Base-by-base conservation (phyloP, 1,139 yeast species). In the Candida neerlandica region DNA sequence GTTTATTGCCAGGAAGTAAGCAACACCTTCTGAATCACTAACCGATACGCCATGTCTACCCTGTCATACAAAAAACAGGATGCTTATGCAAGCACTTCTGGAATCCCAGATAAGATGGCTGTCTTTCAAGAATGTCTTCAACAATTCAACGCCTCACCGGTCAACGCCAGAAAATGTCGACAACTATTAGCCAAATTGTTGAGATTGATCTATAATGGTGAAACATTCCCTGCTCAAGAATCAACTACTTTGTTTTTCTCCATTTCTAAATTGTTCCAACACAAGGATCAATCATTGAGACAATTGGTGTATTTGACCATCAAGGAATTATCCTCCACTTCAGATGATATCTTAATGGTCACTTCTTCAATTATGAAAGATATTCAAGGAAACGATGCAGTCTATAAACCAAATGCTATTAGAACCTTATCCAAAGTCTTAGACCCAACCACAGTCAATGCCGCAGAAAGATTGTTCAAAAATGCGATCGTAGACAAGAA, bases 321-420 rank as follows among this genome's bases (percentile, higher is more conserved):
- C 67, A 94, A 94, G 73, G 98, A 92, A 67, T 80, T 94, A 55
- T 82, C 94, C 41, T 72, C 85, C 15, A 82, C 88, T 50, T 90
- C 97, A 15, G 91, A 90, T 60, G 97, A 94, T 70, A 90, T 90
- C 49, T 82, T 94, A 69, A 95, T 94, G 98, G 97, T 94, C 32
- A 94, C 99, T 30, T 89, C 97, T 6, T 89, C 97, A 18, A 92
- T 94, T 63, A 95, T 94, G 97, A 92, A 92, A 73, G 99, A 94
- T 71, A 89, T 94, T 52, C 97, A 95, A 71, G 85, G 86, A 53
- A 92, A 92, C 56, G 96, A 90, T 55, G 77, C 84, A 56, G 77
- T 91, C 52, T 91, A 87, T 70, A 90, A 92, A 65, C 97, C 99
- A 50, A 88, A 94, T 67, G 98, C 99, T 30, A 88, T 94, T 58